Base-by-base conservation (phyloP, 495 filamentous ascomycete species). In the Staphylotrichum tortipilum region DNA sequence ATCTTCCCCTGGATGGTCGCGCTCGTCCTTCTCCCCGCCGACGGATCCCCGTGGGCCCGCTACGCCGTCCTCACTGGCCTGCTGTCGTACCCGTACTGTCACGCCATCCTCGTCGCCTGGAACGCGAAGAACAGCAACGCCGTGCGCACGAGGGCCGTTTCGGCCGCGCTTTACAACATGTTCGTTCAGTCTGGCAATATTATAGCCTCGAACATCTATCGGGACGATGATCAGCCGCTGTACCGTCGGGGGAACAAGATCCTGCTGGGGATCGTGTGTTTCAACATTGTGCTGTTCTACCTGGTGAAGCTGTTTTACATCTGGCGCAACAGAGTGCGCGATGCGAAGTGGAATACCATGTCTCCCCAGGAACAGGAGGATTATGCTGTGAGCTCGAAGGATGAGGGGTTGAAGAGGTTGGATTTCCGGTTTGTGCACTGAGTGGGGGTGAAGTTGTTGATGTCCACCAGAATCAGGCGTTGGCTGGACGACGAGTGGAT, bases 111-210 rank as follows among this genome's bases (percentile, higher is more conserved):
- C 12, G 83, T 85, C 5, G 81, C 78, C 3, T 80, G 81, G 71
- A 77, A 72, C 9, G 78, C 77, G 1, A 69, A 77, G 24, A 84
- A 86, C 59, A 75, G 80, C 4, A 83, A 83, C n/a, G 77, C 77
- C 0, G 84, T 88, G 14, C 68, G 83, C 3, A 84, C 84, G 0
- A 62, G 84, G 1, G 80, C 82, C 15, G 84, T 88, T 4, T 75
- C 76, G 2, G 79, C 80, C 0, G 75, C 75, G 65, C 4, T 74
- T 65, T 52, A 82, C 68, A 47, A 82, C 83, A 47, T 74, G 78
- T 29, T 43, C 0, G 54, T 60, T 0, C 59, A 62, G 23, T 21
- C 38, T 0, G 37, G 46, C 29, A 60, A 35, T 18, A 58, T 51
- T 38, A 54, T 41, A 14, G 33, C 39, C 24, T 29, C 50, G 44